phyloP scores from a whole-genome alignment of 257 asterid species.

The Scutellaria barbata region DNA sequence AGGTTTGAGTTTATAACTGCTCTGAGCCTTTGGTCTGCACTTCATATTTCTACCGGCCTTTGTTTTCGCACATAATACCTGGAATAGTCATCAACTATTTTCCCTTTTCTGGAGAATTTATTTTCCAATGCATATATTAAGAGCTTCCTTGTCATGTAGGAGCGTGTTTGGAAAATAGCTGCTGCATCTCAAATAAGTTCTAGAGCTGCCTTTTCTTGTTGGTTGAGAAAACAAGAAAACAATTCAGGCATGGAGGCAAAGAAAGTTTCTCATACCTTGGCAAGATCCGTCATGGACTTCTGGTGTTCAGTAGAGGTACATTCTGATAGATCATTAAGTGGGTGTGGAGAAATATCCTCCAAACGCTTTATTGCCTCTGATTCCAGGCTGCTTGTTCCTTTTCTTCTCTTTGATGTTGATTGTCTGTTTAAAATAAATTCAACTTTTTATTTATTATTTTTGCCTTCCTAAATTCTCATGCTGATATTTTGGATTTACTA shows the following conservation, averaged over 20 bases:
- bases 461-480: constrained; percentile 1
- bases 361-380: constrained; percentile 14
- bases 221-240: constrained; percentile 52
- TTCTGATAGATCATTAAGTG: background rate
- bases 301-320: constrained; percentile 81
- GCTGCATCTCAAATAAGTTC: constrained; percentile 69
- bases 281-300: constrained; percentile 77
- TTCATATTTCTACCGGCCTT: constrained; percentile 24
- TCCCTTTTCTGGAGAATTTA: constrained; percentile 19
- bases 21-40: constrained; percentile 21
- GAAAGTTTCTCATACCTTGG: constrained; percentile 68
- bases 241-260: constrained; percentile 53
- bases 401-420: constrained; percentile 2
- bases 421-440: constrained; percentile 20
- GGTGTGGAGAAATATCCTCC: constrained; percentile 12
- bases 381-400: constrained; percentile 21
- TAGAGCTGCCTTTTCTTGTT: constrained; percentile 60
- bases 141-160: constrained; percentile 51
- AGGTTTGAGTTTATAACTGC: constrained; percentile 55
- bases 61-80: constrained; percentile 4
- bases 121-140: constrained; percentile 23
- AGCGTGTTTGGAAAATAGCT: constrained; percentile 86
- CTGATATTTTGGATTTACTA: background rate
- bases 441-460: background rate
- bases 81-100: constrained; percentile 5